A percentile compares a stretch with the other conserved stretches of the same genome.
phyloP scores from a whole-genome alignment of 352 stramenopile genomes.

The Phytophthora fragariae region DNA sequence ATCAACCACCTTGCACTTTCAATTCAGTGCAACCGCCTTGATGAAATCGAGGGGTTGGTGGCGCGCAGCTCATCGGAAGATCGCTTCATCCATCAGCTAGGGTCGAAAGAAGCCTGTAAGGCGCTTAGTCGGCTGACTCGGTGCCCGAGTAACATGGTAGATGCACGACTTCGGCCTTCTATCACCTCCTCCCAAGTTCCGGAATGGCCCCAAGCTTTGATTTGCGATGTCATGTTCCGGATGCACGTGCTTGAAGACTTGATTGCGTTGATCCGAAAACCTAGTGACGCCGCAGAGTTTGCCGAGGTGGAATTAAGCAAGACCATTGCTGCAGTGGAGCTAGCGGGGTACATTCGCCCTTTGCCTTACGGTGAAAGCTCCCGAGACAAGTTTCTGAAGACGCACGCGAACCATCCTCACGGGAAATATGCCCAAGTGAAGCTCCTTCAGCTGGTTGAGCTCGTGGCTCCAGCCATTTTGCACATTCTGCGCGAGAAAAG shows the following conservation, averaged over 20 bases:
- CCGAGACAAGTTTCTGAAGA: slow-evolving; percentile 54
- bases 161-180: slow-evolving; percentile 51
- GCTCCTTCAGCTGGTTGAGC: slow-evolving; percentile 52
- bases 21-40: slow-evolving; percentile 75
- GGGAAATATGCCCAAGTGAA: slow-evolving; percentile 54
- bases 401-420: slow-evolving; percentile 33
- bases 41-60: slow-evolving; percentile 63
- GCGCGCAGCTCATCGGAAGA: slow-evolving; percentile 37
- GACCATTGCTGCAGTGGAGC: slow-evolving; percentile 61
- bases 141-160: slow-evolving; percentile 51
- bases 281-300: slow-evolving; percentile 62
- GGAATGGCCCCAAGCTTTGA: slow-evolving; percentile 61
- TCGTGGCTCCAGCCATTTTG: slow-evolving; percentile 64
- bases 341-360: slow-evolving; percentile 67
- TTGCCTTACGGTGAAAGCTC: slow-evolving; percentile 61
- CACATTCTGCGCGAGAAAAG: slow-evolving; percentile 66
- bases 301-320: slow-evolving; percentile 46
- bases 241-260: slow-evolving; percentile 80
- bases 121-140: slow-evolving; percentile 60
- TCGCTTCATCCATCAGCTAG: slow-evolving; percentile 56
- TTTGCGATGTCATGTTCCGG: slow-evolving; percentile 69
- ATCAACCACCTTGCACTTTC: slow-evolving; percentile 75
- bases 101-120: slow-evolving; percentile 63
- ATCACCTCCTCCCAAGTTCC: slow-evolving; percentile 59
- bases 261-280: slow-evolving; percentile 53